These are phyloP conservation scores for Candida nonsorbophila DNA, from an alignment of 805 yeast genomes.

Conservation along the genomic window DNA sequence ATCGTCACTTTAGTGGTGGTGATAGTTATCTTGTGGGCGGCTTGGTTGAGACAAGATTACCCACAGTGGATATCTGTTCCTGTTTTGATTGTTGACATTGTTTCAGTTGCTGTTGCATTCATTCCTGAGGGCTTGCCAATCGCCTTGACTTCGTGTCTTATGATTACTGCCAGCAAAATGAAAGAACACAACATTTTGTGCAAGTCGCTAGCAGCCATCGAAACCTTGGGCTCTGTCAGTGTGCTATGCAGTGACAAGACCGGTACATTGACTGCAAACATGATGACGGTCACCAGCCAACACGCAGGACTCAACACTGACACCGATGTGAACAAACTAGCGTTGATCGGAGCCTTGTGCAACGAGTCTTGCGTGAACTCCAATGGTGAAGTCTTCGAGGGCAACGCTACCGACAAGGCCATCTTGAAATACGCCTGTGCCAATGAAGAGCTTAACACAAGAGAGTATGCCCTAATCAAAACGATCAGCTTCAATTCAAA, in stretches of 20 bases:
- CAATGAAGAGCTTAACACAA: slow-evolving; percentile 5
- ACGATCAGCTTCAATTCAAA: slow-evolving; percentile 38
- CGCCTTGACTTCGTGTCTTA: slow-evolving; percentile 46
- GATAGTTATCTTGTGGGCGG: slow-evolving; percentile 36
- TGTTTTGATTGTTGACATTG: slow-evolving; percentile 36
- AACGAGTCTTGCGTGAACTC: slow-evolving; percentile 24
- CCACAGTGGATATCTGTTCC: slow-evolving; percentile 39
- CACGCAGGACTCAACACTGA: too few species aligned
- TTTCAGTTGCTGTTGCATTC: slow-evolving; percentile 44
- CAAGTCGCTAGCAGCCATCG: slow-evolving; percentile 43
- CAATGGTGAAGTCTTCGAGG: slow-evolving; percentile 15
- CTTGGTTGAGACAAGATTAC: slow-evolving; percentile 33
- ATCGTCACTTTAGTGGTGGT: slow-evolving; percentile 23
- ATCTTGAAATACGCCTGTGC: slow-evolving; percentile 28
- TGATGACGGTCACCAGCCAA: slow-evolving; percentile 34
- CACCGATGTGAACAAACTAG: slow-evolving; percentile 7
- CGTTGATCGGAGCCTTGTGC: slow-evolving; percentile 23
- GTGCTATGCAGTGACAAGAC: slow-evolving; percentile 40
- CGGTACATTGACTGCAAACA: slow-evolving; percentile 46
- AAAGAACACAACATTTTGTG: slow-evolving; percentile 39
- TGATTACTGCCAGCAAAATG: slow-evolving; percentile 46
- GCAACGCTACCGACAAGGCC: slow-evolving; percentile 48
- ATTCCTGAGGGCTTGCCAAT: slow-evolving; percentile 50
- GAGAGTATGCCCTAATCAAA: slow-evolving; percentile 14
- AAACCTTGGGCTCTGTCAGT: slow-evolving; percentile 53